A percentile compares a stretch with the other conserved stretches of the same genome.
Conservation (phyloP, 495 filamentous ascomycete species). For the Penicillium daleae region DNA sequence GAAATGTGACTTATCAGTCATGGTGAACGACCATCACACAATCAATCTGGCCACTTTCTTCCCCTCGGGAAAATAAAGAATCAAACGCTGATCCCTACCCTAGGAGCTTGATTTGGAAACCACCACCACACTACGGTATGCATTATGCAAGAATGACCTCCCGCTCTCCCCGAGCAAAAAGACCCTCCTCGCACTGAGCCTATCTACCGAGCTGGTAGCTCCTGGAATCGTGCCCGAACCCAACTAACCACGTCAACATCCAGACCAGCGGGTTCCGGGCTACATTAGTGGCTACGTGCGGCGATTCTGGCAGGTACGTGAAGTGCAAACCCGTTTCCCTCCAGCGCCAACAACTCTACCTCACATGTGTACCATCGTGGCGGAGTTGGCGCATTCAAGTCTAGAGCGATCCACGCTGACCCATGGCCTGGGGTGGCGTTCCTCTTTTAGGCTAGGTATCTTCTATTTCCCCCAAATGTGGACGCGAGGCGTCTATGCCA, state of each 20-base stretch:
- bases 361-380: neutral
- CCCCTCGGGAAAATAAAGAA: neutral
- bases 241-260: conserved; percentile 5
- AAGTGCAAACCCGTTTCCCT: neutral
- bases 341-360: neutral
- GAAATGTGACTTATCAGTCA: neutral
- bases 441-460: conserved; percentile 41
- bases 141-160: too few relatives aligned
- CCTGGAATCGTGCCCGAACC: neutral
- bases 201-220: neutral
- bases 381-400: neutral
- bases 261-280: conserved; percentile 84
- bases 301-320: conserved; percentile 87
- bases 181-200: neutral
- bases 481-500: neutral
- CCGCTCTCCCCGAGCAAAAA: neutral
- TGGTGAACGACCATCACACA: neutral
- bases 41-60: neutral
- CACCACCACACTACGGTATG: conserved; percentile 91
- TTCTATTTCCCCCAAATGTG: neutral
- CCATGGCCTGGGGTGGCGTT: conserved; percentile 14
- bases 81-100: neutral
- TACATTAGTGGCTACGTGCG: conserved; percentile 95
- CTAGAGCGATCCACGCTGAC: conserved; percentile 18
- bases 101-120: conserved; percentile 98